Evolutionary conservation across 805 yeast genomes (phyloP), one percentile per base, ranked within the genome.

Genomic region (Kuraishia ogatae): DNA sequence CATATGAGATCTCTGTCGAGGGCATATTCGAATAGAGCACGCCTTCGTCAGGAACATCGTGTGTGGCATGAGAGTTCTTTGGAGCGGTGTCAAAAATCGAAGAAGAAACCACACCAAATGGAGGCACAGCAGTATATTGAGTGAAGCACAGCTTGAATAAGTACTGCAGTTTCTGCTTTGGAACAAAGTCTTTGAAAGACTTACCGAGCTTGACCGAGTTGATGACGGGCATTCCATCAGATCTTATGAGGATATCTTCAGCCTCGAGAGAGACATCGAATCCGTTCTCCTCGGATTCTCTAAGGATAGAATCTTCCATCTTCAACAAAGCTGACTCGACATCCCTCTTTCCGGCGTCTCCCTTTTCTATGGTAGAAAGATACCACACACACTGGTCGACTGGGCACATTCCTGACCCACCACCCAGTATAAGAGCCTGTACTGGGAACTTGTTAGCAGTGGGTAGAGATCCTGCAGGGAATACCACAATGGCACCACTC

Each of bases 341-440:
- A 68, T 91, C 97, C 60, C 73, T 74, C 61, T 87, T 82, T 2
- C 92, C 97, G 58, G 81, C 79, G 50, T 75, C 77, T 50, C 85
- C 82, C 55, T 79, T 81, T 68, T 88, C 96, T 56, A 82, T 80
- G 2, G 96, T 85, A 47, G 92, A 84, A 59, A 90, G 75, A 71
- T 89, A 92, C 98, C 98, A 93, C 54, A 92, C 81, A 55, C 93
- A 82, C 63, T 91, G 92, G 50, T 89, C 94, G n/a, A 67, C 67
- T 1, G 97, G 96, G 61, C 96, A 90, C 60, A 87, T 85, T 19
- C 96, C 97, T 0, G 93, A 76, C 11, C 90, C 94, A 7, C 91
- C 83, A 53, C 96, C 96, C 76, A 89, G 83, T 39, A 94, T 89
- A 48, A 93, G 72, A 3, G 85, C 93, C 70, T 92, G 97, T 46